Evolutionary conservation across 1,284 basidiomycete genomes (phyloP).

Genomic region (Dichomitus squalens): DNA sequence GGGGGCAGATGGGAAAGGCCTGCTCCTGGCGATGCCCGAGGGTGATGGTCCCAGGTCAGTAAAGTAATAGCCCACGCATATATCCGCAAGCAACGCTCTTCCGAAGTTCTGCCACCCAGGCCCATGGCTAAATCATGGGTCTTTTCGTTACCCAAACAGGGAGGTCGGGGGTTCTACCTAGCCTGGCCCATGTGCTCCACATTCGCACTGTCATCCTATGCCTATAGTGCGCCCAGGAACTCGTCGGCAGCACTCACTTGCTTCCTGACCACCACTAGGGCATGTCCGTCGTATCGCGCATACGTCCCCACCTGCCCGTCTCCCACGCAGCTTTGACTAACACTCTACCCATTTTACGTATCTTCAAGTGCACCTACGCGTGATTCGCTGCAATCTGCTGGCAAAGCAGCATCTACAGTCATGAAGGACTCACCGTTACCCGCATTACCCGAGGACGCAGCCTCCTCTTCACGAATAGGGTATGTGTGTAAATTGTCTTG

Average conservation of each 20-base stretch:
- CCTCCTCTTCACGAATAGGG: not conserved
- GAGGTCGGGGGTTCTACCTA: not conserved
- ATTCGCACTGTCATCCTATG: conserved; percentile 8
- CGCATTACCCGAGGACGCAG: conserved; percentile 5
- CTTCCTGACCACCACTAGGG: not conserved
- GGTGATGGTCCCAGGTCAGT: conserved; percentile 7
- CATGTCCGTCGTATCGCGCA: not conserved
- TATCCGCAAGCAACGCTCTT: not conserved
- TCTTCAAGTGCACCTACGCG: not conserved
- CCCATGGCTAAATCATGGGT: not conserved
- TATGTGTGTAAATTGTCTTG: conserved; percentile 1
- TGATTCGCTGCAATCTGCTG: not conserved
- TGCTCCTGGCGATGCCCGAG: not conserved
- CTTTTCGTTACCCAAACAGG: not conserved
- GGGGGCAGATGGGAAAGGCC: not conserved
- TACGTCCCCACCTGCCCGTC: not conserved
- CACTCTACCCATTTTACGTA: too few species aligned
- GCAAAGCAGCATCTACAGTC: not conserved
- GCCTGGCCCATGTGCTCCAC: conserved; percentile 15
- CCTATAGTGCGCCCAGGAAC: not conserved
- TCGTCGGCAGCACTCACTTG: not conserved
- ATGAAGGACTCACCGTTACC: conserved; percentile 20
- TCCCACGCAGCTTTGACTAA: not conserved
- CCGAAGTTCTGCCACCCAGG: not conserved
- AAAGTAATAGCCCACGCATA: not conserved